Conservation (phyloP, 495 filamentous ascomycete genomes). For the Tuber aestivum region DNA sequence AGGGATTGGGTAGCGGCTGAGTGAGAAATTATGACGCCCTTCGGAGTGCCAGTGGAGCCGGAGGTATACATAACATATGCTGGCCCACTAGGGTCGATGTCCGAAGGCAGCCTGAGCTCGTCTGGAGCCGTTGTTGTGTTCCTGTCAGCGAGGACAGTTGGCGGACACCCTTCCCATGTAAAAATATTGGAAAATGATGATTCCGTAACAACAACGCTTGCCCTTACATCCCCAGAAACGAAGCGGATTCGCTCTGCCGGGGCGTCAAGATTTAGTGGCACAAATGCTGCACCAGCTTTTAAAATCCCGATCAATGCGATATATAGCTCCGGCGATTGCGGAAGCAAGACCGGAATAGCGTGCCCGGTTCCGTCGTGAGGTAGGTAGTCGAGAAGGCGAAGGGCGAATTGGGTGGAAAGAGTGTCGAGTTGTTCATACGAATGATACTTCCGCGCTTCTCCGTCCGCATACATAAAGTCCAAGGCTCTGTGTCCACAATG, state of each 20-base stretch:
- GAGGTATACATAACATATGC: conserved; percentile 92
- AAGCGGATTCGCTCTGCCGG: conserved; percentile 67
- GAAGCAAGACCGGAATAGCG: conserved; percentile 66
- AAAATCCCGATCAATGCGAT: conserved; percentile 64
- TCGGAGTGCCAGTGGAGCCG: conserved; percentile 81
- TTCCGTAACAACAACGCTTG: conserved; percentile 53
- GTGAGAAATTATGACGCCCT: conserved; percentile 77
- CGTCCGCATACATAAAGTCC: conserved; percentile 54
- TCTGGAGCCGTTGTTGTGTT: background rate
- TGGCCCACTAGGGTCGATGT: conserved; percentile 46
- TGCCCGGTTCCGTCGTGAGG: conserved; percentile 5
- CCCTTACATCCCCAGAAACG: conserved; percentile 62
- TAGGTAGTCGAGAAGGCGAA: conserved; percentile 45
- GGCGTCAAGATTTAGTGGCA: conserved; percentile 65
- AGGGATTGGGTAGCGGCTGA: conserved; percentile 67
- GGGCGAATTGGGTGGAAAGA: conserved; percentile 52
- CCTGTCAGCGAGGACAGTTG: conserved; percentile 43
- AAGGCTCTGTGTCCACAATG: conserved; percentile 47
- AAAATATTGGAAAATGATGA: conserved; percentile 41
- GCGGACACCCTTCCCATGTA: conserved; percentile 42
- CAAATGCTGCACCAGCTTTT: conserved; percentile 73
- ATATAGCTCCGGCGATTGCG: conserved; percentile 66
- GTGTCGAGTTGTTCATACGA: conserved; percentile 58
- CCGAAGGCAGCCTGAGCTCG: conserved; percentile 8
- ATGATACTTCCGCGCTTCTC: conserved; percentile 44